phyloP scores from a whole-genome alignment of 345 rosid genomes.

The Geranium brycei region DNA sequence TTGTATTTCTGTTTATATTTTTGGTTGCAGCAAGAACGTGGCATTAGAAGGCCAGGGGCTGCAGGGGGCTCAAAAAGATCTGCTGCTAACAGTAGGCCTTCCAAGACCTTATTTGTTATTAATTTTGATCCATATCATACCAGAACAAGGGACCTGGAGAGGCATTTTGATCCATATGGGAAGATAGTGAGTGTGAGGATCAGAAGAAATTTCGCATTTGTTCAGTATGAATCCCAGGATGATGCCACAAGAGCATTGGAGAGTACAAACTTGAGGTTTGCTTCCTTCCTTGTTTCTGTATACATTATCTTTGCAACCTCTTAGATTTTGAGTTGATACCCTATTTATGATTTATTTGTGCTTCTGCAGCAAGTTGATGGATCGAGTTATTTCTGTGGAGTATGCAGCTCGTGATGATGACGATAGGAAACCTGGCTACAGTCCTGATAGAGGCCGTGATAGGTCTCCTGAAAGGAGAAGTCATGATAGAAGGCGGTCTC shows the following conservation, averaged over 20 bases:
- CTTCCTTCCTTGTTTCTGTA: constrained; percentile 3
- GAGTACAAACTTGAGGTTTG: constrained; percentile 62
- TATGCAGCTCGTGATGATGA: constrained; percentile 89
- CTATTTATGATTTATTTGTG: constrained; percentile 3
- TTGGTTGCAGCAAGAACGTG: constrained; percentile 65
- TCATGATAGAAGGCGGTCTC: constrained; percentile 49
- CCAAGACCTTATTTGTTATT: constrained; percentile 88
- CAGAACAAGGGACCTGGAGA: constrained; percentile 81
- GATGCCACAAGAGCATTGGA: constrained; percentile 85
- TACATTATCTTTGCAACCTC: background rate
- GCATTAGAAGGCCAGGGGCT: constrained; percentile 39
- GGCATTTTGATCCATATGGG: constrained; percentile 89
- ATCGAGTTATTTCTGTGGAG: constrained; percentile 82
- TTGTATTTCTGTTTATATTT: constrained; percentile 1
- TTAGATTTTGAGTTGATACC: background rate
- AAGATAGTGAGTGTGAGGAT: constrained; percentile 80
- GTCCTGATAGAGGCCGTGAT: constrained; percentile 63
- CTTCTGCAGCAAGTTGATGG: constrained; percentile 72
- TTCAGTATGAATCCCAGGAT: constrained; percentile 76
- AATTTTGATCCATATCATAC: constrained; percentile 78
- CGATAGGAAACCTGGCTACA: constrained; percentile 48
- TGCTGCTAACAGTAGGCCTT: constrained; percentile 51
- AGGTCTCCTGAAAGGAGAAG: constrained; percentile 66
- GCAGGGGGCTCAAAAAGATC: constrained; percentile 56
- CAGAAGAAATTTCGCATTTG: constrained; percentile 90